phyloP scores from a whole-genome alignment of 805 yeast species.

The Yarrowia porcina region DNA sequence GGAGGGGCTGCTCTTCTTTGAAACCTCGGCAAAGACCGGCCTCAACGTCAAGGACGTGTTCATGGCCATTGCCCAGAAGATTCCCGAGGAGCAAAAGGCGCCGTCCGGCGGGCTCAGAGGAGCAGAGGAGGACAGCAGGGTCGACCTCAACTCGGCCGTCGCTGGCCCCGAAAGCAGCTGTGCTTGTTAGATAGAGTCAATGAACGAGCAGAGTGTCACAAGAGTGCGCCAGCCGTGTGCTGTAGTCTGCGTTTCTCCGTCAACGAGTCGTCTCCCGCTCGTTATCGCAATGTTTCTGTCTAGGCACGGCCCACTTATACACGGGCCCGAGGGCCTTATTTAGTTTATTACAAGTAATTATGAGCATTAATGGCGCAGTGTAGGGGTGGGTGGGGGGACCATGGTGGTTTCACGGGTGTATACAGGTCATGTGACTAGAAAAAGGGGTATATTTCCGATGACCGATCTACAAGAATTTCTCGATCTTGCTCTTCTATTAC shows the following conservation, averaged over 20 bases:
- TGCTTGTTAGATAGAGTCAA: constrained; percentile 18
- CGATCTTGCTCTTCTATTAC: no score
- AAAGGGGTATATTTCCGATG: no score
- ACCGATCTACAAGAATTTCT: no score
- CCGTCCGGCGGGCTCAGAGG: constrained; percentile 24
- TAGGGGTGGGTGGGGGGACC: no score
- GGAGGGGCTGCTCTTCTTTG: constrained; percentile 85
- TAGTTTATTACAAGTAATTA: not conserved
- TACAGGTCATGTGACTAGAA: no score
- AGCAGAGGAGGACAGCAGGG: constrained; percentile 24
- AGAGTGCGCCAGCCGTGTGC: no score
- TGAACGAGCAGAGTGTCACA: not conserved
- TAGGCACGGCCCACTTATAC: not conserved
- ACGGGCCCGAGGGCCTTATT: not conserved
- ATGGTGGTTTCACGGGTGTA: no score
- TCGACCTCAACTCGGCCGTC: constrained; percentile 26
- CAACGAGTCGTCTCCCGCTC: not conserved
- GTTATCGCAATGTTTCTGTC: not conserved
- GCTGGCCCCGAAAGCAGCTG: constrained; percentile 25
- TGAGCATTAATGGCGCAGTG: not conserved
- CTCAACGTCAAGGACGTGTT: constrained; percentile 88
- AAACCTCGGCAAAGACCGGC: constrained; percentile 91
- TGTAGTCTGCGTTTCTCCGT: not conserved
- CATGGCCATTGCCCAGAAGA: constrained; percentile 80
- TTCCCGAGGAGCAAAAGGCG: constrained; percentile 51